phyloP scores from a whole-genome alignment of 257 asterid species.

The Nicotiana undulata region DNA sequence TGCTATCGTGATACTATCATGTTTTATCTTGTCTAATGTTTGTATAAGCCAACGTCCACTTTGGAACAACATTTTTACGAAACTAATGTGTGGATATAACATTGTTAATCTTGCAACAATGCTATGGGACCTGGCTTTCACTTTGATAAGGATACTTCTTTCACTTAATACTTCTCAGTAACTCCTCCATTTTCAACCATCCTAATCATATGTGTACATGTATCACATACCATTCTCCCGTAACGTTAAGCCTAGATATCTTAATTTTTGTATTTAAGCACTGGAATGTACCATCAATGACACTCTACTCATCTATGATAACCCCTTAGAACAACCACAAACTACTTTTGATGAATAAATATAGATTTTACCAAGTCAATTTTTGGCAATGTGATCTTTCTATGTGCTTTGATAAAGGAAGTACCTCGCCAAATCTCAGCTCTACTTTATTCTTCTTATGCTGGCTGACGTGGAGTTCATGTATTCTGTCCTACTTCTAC shows the following conservation, averaged over 20 bases:
- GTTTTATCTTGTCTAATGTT: neutral
- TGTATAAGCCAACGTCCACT: neutral
- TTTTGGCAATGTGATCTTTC: neutral
- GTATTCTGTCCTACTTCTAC: neutral
- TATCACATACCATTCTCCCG: neutral
- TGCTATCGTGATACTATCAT: neutral
- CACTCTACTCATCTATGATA: neutral
- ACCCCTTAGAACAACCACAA: neutral
- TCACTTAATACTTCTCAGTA: neutral
- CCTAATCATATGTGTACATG: neutral
- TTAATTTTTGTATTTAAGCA: neutral
- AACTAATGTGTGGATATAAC: neutral
- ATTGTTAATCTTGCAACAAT: neutral
- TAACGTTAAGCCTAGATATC: neutral
- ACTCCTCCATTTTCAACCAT: constrained; percentile 3
- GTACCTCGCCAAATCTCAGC: neutral
- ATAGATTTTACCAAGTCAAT: neutral
- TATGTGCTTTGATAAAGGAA: neutral
- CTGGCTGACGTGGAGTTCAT: neutral
- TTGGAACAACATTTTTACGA: neutral
- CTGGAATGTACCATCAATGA: neutral
- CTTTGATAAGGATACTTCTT: neutral
- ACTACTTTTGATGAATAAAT: neutral
- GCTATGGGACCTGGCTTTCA: neutral
- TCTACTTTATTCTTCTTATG: neutral